These are phyloP conservation scores for Rugonectria rugulosa DNA, from an alignment of 2,329 filamentous ascomycete genomes.

Conservation along the genomic window DNA sequence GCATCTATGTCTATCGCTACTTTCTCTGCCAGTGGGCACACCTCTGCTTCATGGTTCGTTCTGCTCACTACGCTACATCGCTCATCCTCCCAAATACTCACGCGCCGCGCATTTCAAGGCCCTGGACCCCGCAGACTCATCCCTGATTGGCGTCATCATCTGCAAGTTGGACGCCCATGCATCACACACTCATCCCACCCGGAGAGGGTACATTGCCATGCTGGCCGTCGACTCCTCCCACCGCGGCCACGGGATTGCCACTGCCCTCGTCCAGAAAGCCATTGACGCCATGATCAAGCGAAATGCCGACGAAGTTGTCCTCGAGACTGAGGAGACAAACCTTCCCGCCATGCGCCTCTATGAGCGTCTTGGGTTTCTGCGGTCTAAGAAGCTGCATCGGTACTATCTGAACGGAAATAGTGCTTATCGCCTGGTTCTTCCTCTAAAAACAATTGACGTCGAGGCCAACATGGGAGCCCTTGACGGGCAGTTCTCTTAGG, in stretches of 20 bases:
- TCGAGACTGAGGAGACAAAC: slow-evolving; percentile 96
- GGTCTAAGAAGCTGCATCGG: slow-evolving; percentile 90
- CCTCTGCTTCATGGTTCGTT: slow-evolving; percentile 87
- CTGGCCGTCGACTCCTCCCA: slow-evolving; percentile 85
- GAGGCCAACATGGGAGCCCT: slow-evolving; percentile 48
- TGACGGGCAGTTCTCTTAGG: slow-evolving; percentile 39
- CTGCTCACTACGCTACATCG: not conserved
- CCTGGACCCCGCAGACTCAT: slow-evolving; percentile 64
- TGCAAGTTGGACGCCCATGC: slow-evolving; percentile 93
- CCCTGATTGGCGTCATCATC: slow-evolving; percentile 88
- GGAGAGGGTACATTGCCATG: slow-evolving; percentile 98
- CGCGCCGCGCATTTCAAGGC: slow-evolving; percentile 56
- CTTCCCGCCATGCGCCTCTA: slow-evolving; percentile 89
- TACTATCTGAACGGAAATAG: slow-evolving; percentile 98
- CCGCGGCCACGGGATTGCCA: slow-evolving; percentile 87
- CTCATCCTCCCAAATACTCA: slow-evolving; percentile 18
- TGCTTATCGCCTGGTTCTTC: slow-evolving; percentile 86
- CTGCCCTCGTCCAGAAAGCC: slow-evolving; percentile 84
- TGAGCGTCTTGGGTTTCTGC: slow-evolving; percentile 88
- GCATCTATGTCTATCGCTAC: slow-evolving; percentile 98
- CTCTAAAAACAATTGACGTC: slow-evolving; percentile 67
- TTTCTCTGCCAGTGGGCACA: slow-evolving; percentile 98
- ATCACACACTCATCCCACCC: slow-evolving; percentile 75
- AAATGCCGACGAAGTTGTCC: slow-evolving; percentile 89
- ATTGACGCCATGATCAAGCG: slow-evolving; percentile 89